Percentiles rank a stretch among this genome's conserved stretches.
phyloP scores from a whole-genome alignment of 176 grass and related monocot genomes.

The Zizania latifolia region DNA sequence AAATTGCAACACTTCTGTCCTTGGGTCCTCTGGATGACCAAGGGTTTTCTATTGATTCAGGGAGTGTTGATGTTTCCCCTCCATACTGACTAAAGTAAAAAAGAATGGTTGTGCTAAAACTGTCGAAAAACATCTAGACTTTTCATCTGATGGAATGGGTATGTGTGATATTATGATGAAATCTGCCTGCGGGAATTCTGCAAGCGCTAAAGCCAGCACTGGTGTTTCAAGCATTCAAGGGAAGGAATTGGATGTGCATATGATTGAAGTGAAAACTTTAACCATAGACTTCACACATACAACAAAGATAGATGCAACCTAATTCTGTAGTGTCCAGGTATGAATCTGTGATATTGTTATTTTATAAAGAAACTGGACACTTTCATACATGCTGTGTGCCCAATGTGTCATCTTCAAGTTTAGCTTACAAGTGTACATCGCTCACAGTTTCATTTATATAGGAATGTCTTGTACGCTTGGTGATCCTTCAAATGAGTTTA shows the following conservation, averaged over 20 bases:
- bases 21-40: slow-evolving; percentile 25
- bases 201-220: slow-evolving; percentile 11
- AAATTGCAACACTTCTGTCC: slow-evolving; percentile 35
- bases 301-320: slow-evolving; percentile 22
- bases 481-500: not conserved
- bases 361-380: not conserved
- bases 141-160: slow-evolving; percentile 39
- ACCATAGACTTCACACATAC: slow-evolving; percentile 30
- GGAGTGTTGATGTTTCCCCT: slow-evolving; percentile 71
- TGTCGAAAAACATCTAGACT: slow-evolving; percentile 80
- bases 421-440: not conserved
- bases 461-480: not conserved
- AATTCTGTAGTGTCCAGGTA: slow-evolving; percentile 31
- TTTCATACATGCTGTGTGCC: not conserved
- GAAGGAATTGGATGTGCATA: slow-evolving; percentile 23
- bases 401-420: not conserved
- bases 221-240: slow-evolving; percentile 29
- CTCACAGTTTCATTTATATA: not conserved
- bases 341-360: not conserved
- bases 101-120: slow-evolving; percentile 67
- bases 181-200: not conserved
- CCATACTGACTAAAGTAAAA: slow-evolving; percentile 62
- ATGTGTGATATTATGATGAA: slow-evolving; percentile 12
- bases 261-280: slow-evolving; percentile 32
- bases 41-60: slow-evolving; percentile 24